phyloP scores from a whole-genome alignment of 768 basidiomycete species.

The Suillus luteus region DNA sequence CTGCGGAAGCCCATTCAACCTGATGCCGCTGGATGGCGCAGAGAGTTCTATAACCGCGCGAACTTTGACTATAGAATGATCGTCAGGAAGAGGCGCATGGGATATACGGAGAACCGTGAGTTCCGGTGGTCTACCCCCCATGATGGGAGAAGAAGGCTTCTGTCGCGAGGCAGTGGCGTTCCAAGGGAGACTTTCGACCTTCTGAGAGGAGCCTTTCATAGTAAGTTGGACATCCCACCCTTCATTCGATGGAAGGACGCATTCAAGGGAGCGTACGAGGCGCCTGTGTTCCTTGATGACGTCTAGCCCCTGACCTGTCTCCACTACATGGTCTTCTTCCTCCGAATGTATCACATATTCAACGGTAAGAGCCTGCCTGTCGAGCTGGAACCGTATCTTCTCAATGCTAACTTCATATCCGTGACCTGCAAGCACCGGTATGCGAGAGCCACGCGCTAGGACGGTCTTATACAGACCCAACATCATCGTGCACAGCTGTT shows the following conservation, averaged over 20 bases:
- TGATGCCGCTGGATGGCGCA: constrained; percentile 69
- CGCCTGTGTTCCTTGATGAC: constrained; percentile 72
- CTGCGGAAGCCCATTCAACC: constrained; percentile 86
- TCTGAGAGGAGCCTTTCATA: constrained; percentile 71
- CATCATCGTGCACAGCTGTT: constrained; percentile 86
- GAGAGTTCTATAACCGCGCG: constrained; percentile 80
- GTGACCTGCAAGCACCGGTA: constrained; percentile 76
- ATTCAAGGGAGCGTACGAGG: constrained; percentile 78
- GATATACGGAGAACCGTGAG: constrained; percentile 63
- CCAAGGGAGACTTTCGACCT: constrained; percentile 76
- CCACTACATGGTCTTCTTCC: constrained; percentile 52
- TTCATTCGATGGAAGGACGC: constrained; percentile 69
- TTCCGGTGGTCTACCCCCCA: constrained; percentile 45
- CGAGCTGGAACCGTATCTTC: constrained; percentile 75
- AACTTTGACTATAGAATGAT: constrained; percentile 81
- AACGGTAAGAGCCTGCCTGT: constrained; percentile 78
- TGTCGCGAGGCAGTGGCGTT: constrained; percentile 57
- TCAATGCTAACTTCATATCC: constrained; percentile 84
- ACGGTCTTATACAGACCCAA: constrained; percentile 83
- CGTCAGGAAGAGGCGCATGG: constrained; percentile 70
- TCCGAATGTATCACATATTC: constrained; percentile 85
- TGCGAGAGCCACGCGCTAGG: constrained; percentile 67
- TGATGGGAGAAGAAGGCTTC: constrained; percentile 34
- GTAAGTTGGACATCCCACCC: constrained; percentile 89
- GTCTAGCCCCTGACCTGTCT: constrained; percentile 51